Base-by-base conservation (phyloP, 164 flowering plant genomes). In the Liquidambar formosana region DNA sequence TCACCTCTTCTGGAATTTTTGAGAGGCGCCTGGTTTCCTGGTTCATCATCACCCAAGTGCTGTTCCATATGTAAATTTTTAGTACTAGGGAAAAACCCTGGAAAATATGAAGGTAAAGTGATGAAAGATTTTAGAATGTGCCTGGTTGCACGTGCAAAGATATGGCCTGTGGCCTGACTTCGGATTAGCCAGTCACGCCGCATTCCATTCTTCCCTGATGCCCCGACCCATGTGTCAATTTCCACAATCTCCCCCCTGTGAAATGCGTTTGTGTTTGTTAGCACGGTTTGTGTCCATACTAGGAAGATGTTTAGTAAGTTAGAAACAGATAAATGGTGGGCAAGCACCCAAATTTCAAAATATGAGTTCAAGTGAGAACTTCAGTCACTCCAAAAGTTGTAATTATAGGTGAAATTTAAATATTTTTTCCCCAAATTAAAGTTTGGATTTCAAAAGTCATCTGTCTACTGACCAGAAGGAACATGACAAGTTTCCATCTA, bases 11-110 rank as follows among this genome's bases (percentile, higher is more conserved):
- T 54, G 95, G 95, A 87, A 90, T 88, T 60, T 90, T 90, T 0
- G 91, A 90, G 38, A 88, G 88, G 13, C 89, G 90, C 72, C 95
- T 85, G 3, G 95, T 88, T 66, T 84, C 44, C 64, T 79, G 64
- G 81, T 90, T 85, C 95, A 90, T 90, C 95, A 88, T 88, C 80
- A 86, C 95, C 91, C 88, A 88, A 3, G 89, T 90, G 79, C 95
- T 89, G 90, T 69, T 71, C 64, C 68, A 73, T 65, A 12, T 38
- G 53, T 14, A 67, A 53, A 45, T 43, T 28, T 19, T 56, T 38
- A 58, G 49, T 8, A 33, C 41, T 4, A 26, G 38, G 57, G 9
- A 28, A 51, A 15, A 18, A 15, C 0, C 0, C 2, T 16, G n/a
- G 28, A 63, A 49, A 49, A 49, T 48, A 38, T 46, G 23, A n/a